Percentiles rank a stretch among this genome's conserved stretches.
These are phyloP conservation scores for Ustilago sp. DNA, from an alignment of 1,284 basidiomycete genomes.

Conservation along the genomic window DNA sequence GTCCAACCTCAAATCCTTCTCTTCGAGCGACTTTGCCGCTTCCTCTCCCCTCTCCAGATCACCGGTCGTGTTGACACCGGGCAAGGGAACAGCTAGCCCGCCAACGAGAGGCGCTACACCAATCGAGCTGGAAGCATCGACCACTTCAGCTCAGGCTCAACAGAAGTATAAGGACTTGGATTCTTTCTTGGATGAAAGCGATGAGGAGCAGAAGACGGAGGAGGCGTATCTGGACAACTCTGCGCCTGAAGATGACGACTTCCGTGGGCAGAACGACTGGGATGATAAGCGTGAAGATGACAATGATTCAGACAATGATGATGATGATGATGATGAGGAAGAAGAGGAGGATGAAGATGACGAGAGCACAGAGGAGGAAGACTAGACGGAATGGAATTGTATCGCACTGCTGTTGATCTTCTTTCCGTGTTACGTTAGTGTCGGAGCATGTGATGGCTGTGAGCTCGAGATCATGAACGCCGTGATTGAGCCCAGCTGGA, in stretches of 20 bases:
- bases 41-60: conserved; percentile 4
- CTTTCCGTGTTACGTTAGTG: background rate
- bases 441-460: background rate
- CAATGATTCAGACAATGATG: conserved; percentile 24
- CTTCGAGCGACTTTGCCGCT: conserved; percentile 30
- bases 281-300: conserved; percentile 24
- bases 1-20: conserved; percentile 46
- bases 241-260: conserved; percentile 60
- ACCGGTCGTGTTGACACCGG: conserved; percentile 24
- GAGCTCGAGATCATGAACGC: background rate
- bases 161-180: conserved; percentile 63
- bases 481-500: background rate
- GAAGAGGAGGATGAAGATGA: conserved; percentile 29
- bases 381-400: conserved; percentile 14
- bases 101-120: conserved; percentile 26
- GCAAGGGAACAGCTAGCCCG: conserved; percentile 13
- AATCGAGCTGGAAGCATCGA: conserved; percentile 33
- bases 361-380: conserved; percentile 17
- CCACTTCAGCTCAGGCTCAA: conserved; percentile 13
- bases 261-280: conserved; percentile 18
- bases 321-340: conserved; percentile 24
- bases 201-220: conserved; percentile 45
- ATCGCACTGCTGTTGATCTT: background rate
- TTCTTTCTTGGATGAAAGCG: conserved; percentile 62
- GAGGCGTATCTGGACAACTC: conserved; percentile 43